phyloP scores from a whole-genome alignment of 108 stramenopile genomes.

The Nitzschia sp. region DNA sequence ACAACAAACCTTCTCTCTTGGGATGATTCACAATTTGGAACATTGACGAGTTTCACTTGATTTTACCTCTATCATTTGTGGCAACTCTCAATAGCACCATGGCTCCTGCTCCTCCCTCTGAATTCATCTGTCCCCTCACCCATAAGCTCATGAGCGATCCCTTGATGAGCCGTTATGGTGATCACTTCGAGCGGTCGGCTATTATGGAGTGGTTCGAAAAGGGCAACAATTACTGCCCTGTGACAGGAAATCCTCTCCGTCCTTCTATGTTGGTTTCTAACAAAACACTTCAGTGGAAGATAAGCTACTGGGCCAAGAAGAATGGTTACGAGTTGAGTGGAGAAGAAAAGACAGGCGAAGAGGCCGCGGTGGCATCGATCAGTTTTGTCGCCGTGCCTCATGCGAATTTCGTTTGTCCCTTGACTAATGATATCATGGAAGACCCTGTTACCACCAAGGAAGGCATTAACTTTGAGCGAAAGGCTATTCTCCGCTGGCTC shows the following conservation, averaged over 20 bases:
- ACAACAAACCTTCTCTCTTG: no score
- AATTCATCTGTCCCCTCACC: slow-evolving; percentile 26
- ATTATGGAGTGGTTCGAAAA: slow-evolving; percentile 26
- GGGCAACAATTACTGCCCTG: slow-evolving; percentile 32
- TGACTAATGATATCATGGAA: slow-evolving; percentile 53
- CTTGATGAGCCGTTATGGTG: slow-evolving; percentile 22
- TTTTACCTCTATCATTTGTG: no score
- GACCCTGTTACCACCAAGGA: slow-evolving; percentile 59
- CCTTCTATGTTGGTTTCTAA: slow-evolving; percentile 26
- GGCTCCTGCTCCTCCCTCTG: slow-evolving; percentile 15
- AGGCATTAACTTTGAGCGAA: slow-evolving; percentile 51
- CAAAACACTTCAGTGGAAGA: slow-evolving; percentile 27
- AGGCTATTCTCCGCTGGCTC: slow-evolving; percentile 35
- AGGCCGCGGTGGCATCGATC: background rate
- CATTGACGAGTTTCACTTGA: no score
- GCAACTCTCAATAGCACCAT: no score
- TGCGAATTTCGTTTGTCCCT: slow-evolving; percentile 57
- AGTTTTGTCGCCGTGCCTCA: slow-evolving; percentile 34
- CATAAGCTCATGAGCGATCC: slow-evolving; percentile 30
- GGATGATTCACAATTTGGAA: no score
- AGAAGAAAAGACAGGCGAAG: background rate
- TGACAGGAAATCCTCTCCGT: slow-evolving; percentile 36
- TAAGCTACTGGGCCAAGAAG: slow-evolving; percentile 33
- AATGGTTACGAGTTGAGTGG: slow-evolving; percentile 14
- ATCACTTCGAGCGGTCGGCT: slow-evolving; percentile 24